Evolutionary conservation across 805 yeast genomes (phyloP).

Genomic region (Sugiyamaella boreocaroliniensis): DNA sequence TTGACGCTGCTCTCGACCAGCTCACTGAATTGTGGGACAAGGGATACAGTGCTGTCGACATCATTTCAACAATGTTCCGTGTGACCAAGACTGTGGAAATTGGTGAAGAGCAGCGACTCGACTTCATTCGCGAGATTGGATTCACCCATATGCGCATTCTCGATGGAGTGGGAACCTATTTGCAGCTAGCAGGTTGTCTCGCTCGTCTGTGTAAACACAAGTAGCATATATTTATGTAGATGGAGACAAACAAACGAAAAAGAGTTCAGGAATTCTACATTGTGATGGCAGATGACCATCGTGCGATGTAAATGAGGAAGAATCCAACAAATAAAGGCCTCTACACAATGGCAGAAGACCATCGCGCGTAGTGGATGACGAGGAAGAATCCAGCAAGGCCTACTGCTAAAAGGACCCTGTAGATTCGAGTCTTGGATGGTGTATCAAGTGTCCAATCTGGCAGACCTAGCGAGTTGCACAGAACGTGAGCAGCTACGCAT

Average conservation of each 20-base stretch:
- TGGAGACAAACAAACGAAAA: not conserved
- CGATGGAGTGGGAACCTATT: conserved; percentile 84
- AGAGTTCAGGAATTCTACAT: too few species aligned
- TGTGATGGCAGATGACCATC: too few species aligned
- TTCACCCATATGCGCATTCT: conserved; percentile 84
- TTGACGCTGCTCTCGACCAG: conserved; percentile 60
- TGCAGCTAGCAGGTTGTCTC: conserved; percentile 79
- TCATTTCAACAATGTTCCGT: conserved; percentile 81
- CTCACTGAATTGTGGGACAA: conserved; percentile 72
- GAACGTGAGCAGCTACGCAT: conserved; percentile 50
- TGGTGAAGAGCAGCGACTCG: conserved; percentile 65
- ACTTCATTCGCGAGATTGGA: conserved; percentile 80
- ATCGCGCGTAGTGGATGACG: not conserved
- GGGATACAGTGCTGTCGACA: conserved; percentile 91
- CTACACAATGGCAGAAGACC: not conserved
- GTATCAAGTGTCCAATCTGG: conserved; percentile 36
- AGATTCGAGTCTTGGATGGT: conserved; percentile 9
- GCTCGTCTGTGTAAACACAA: conserved; percentile 40
- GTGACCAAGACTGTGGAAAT: conserved; percentile 67
- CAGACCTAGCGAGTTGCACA: conserved; percentile 67
- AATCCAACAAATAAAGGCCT: too few species aligned
- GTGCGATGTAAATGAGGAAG: too few species aligned
- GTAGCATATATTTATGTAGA: conserved; percentile 1
- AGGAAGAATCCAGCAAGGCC: conserved; percentile 40
- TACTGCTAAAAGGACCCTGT: conserved; percentile 31